phyloP scores from a whole-genome alignment of 768 basidiomycete genomes.

The Xerocomellus amylosporus region DNA sequence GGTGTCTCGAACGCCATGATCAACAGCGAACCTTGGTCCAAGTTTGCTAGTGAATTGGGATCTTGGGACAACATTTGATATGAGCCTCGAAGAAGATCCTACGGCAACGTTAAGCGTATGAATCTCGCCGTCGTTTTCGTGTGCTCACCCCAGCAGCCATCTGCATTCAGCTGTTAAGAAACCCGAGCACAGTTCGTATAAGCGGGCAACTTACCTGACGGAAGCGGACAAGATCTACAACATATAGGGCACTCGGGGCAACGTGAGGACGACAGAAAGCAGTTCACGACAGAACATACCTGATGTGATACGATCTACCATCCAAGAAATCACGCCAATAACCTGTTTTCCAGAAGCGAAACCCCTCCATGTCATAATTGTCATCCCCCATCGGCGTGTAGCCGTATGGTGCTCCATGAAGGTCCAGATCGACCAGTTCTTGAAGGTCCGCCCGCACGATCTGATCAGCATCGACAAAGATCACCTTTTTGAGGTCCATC shows the following conservation, averaged over 20 bases:
- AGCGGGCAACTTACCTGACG: slow-evolving; percentile 56
- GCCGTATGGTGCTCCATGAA: slow-evolving; percentile 91
- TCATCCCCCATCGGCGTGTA: slow-evolving; percentile 99
- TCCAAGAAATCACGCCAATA: slow-evolving; percentile 89
- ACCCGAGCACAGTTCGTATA: not conserved
- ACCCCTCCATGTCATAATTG: slow-evolving; percentile 93
- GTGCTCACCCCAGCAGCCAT: slow-evolving; percentile 56
- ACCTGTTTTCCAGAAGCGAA: slow-evolving; percentile 97
- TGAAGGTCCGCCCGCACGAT: slow-evolving; percentile 96
- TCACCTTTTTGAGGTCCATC: slow-evolving; percentile 97
- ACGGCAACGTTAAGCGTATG: not conserved
- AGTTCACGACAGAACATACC: slow-evolving; percentile 44
- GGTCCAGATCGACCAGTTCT: slow-evolving; percentile 89
- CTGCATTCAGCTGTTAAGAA: slow-evolving; percentile 22
- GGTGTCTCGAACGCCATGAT: not conserved
- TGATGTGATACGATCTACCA: slow-evolving; percentile 92
- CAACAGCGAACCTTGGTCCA: slow-evolving; percentile 74
- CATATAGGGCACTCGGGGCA: slow-evolving; percentile 80
- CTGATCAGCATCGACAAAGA: slow-evolving; percentile 98
- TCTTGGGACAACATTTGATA: slow-evolving; percentile 95
- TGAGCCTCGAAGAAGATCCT: slow-evolving; percentile 87
- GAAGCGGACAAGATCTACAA: slow-evolving; percentile 93
- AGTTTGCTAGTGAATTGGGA: slow-evolving; percentile 88
- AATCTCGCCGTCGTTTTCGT: not conserved
- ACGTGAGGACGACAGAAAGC: slow-evolving; percentile 4